These are phyloP conservation scores for Coemansia sp. DNA, from an alignment of 192 early-diverging fungal species.

Conservation along the genomic window DNA sequence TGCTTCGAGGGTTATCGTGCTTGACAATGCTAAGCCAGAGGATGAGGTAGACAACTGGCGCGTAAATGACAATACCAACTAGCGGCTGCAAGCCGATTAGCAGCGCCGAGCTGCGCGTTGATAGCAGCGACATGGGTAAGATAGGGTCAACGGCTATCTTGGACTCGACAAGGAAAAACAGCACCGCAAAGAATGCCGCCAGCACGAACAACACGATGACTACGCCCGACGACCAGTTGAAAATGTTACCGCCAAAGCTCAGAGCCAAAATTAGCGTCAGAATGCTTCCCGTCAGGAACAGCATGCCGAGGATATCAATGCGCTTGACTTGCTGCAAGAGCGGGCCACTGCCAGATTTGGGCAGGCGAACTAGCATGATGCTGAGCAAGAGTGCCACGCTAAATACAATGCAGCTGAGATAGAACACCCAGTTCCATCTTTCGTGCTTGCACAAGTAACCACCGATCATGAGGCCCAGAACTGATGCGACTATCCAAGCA, in stretches of 20 bases:
- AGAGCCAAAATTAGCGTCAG: slow-evolving; percentile 57
- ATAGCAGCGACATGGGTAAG: slow-evolving; percentile 54
- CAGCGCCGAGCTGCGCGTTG: slow-evolving; percentile 31
- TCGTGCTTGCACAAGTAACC: slow-evolving; percentile 33
- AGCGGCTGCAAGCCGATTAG: slow-evolving; percentile 28
- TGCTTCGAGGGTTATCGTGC: slow-evolving; percentile 7
- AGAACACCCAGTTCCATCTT: slow-evolving; percentile 58
- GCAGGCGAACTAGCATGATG: slow-evolving; percentile 32
- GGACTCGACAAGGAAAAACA: slow-evolving; percentile 64
- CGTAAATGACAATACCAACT: slow-evolving; percentile 26
- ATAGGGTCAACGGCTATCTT: slow-evolving; percentile 59
- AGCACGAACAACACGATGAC: slow-evolving; percentile 58
- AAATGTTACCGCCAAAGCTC: slow-evolving; percentile 59
- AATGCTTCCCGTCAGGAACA: slow-evolving; percentile 42
- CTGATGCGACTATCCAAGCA: slow-evolving; percentile 48
- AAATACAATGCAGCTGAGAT: slow-evolving; percentile 35
- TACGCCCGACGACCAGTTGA: slow-evolving; percentile 63
- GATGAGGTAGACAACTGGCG: slow-evolving; percentile 58
- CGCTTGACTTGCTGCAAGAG: slow-evolving; percentile 30
- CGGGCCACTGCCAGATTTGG: slow-evolving; percentile 1
- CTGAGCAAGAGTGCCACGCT: slow-evolving; percentile 41
- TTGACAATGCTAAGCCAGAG: slow-evolving; percentile 65
- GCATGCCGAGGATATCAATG: slow-evolving; percentile 56
- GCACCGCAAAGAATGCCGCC: slow-evolving; percentile 49
- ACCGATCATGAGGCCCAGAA: slow-evolving; percentile 60